Conservation (phyloP, 139 green algal species). For the Astrephomene gubernaculifera region DNA sequence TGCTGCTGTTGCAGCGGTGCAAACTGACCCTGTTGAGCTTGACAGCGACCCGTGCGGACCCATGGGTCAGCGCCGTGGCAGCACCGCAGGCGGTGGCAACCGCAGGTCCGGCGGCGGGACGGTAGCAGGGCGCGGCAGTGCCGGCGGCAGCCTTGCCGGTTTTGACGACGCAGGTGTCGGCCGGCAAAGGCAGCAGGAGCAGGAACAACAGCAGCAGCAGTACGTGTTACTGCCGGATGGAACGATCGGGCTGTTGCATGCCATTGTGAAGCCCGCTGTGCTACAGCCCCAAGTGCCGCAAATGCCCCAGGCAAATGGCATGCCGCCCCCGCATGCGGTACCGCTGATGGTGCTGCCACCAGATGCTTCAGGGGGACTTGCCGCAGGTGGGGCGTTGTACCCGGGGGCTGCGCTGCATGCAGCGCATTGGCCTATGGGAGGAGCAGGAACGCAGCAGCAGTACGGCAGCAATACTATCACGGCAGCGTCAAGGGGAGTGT, state of each 20-base stretch:
- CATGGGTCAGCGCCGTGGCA: background rate
- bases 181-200: background rate
- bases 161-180: background rate
- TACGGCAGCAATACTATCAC: no score
- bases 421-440: no score
- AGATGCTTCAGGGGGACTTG: no score
- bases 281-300: constrained; percentile 3
- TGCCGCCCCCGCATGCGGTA: constrained; percentile 2
- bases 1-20: background rate
- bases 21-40: background rate
- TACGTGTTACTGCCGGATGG: constrained; percentile 35
- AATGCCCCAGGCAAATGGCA: background rate
- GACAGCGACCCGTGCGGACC: background rate
- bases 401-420: no score
- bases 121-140: background rate
- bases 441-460: no score
- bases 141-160: background rate
- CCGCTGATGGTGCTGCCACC: background rate
- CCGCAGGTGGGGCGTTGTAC: no score
- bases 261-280: constrained; percentile 25
- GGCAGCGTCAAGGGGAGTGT: no score
- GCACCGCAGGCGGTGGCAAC: background rate
- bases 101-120: background rate
- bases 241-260: constrained; percentile 26
- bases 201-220: background rate